Conservation (phyloP, 129 eudicot species). For the Gnaphalium uliginosum region DNA sequence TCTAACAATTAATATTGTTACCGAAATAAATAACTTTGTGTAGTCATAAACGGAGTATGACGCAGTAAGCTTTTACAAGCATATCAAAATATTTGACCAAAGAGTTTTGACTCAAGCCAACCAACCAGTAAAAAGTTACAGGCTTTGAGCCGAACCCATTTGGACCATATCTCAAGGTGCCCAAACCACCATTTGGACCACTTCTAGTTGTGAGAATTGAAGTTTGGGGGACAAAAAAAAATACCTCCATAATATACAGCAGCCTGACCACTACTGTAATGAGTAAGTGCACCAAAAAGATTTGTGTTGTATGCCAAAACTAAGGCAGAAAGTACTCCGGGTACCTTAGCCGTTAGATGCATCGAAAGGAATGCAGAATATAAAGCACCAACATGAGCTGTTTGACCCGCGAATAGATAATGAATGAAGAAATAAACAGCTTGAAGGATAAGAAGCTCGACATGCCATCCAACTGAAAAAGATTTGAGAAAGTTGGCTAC, state of each 20-base stretch:
- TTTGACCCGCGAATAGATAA: slow-evolving; percentile 84
- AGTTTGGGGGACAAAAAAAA: background rate
- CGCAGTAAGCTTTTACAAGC: background rate
- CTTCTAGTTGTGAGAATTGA: background rate
- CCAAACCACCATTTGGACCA: background rate
- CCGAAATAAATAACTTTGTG: no score
- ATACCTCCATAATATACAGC: slow-evolving; percentile 93
- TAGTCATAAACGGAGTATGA: background rate
- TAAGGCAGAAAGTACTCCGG: slow-evolving; percentile 58
- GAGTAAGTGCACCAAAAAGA: slow-evolving; percentile 82
- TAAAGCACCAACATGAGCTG: slow-evolving; percentile 85
- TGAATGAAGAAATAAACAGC: slow-evolving; percentile 77
- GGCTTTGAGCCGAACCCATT: background rate
- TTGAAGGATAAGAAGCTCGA: slow-evolving; percentile 67
- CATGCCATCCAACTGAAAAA: slow-evolving; percentile 49
- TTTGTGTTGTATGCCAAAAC: slow-evolving; percentile 77
- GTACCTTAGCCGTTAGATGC: slow-evolving; percentile 74
- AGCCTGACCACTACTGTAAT: slow-evolving; percentile 93
- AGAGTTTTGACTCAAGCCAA: background rate
- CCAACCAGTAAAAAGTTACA: no score
- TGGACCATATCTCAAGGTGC: background rate
- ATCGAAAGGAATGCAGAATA: slow-evolving; percentile 76
- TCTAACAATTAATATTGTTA: background rate
- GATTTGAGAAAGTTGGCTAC: slow-evolving; percentile 59
- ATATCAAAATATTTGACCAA: no score